Percentiles rank a stretch among this genome's conserved stretches.
Conservation (phyloP, 345 rosid genomes). For the Angophora floribunda region DNA sequence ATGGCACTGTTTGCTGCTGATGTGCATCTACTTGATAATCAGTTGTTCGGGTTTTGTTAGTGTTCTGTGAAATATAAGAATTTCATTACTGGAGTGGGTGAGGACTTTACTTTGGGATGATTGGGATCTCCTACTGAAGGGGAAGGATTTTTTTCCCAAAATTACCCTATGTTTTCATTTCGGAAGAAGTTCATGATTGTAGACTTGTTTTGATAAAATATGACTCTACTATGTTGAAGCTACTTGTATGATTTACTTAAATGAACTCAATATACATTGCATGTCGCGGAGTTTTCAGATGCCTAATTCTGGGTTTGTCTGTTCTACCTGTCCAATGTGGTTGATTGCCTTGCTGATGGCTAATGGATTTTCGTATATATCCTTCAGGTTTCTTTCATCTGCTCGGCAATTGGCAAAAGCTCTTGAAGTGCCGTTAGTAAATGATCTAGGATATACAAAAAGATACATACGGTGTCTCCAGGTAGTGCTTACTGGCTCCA, state of each 20-base stretch:
- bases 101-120: background rate
- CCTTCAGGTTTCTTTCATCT: slow-evolving; percentile 80
- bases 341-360: background rate
- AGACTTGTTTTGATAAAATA: background rate
- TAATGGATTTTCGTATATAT: background rate
- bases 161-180: background rate
- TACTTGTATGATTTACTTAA: background rate
- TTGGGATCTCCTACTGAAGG: background rate
- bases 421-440: slow-evolving; percentile 93
- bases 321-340: background rate
- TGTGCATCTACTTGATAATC: background rate
- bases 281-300: background rate
- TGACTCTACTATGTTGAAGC: background rate
- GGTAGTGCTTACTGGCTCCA: slow-evolving; percentile 26
- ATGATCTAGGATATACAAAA: slow-evolving; percentile 97
- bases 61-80: background rate
- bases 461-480: slow-evolving; percentile 98
- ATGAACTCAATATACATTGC: background rate
- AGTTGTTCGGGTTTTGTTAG: background rate
- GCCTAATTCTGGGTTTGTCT: background rate
- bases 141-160: background rate
- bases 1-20: background rate
- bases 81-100: background rate
- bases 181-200: background rate
- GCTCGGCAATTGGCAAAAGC: slow-evolving; percentile 98